These are phyloP conservation scores for Chytriomyces confervae DNA, from an alignment of 192 early-diverging fungal species.

Conservation along the genomic window DNA sequence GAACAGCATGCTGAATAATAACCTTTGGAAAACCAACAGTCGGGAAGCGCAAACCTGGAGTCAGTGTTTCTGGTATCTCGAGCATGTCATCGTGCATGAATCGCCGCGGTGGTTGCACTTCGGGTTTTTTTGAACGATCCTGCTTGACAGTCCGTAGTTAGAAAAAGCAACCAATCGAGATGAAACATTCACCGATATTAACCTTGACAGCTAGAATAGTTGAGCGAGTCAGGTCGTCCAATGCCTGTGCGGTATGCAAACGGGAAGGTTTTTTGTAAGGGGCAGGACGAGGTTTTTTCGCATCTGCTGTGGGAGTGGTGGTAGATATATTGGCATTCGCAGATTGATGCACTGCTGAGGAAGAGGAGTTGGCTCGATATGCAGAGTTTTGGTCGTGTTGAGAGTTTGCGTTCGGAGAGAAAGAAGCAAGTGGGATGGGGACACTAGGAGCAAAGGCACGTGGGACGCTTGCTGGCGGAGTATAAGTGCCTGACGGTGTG, in stretches of 20 bases:
- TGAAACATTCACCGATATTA: neutral
- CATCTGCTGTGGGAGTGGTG: neutral
- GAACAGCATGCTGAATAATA: neutral
- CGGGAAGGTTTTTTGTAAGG: neutral
- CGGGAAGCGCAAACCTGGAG: neutral
- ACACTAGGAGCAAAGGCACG: neutral
- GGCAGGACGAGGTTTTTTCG: neutral
- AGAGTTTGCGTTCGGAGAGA: neutral
- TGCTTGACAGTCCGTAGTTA: neutral
- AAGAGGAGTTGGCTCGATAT: neutral
- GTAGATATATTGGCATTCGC: neutral
- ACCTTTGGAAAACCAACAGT: neutral
- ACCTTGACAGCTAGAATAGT: neutral
- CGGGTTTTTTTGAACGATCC: neutral
- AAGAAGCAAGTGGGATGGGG: neutral
- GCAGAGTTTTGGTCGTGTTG: neutral
- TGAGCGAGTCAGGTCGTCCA: constrained; percentile 4
- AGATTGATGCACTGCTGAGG: neutral
- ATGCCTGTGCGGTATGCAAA: neutral
- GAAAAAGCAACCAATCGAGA: neutral
- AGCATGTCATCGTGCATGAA: neutral
- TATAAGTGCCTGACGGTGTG: neutral
- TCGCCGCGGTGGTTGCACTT: neutral
- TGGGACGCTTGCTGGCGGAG: neutral
- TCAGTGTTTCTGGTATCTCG: neutral